phyloP scores from a whole-genome alignment of 169 alveolate genomes.

The Eimeria acervulina region DNA sequence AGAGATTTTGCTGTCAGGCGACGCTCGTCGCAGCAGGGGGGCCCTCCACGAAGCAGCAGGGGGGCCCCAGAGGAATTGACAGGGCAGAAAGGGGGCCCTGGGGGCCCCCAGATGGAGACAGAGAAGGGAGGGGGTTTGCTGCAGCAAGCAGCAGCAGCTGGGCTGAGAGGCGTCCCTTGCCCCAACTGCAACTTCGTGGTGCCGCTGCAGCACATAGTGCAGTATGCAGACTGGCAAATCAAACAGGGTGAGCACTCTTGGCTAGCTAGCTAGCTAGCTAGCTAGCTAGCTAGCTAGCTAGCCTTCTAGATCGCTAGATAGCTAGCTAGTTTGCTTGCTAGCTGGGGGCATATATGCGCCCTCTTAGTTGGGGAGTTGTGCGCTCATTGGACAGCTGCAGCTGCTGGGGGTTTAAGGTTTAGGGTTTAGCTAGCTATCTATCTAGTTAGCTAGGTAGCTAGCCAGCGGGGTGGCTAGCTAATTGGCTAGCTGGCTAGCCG shows the following conservation, averaged over 20 bases:
- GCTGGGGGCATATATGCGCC: neutral
- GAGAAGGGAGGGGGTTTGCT: neutral
- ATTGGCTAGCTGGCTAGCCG: too few relatives aligned
- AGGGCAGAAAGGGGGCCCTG: neutral
- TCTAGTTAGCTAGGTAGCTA: too few relatives aligned
- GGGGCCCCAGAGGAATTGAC: neutral
- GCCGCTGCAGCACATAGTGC: slow-evolving; percentile 16
- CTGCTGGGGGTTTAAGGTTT: too few relatives aligned
- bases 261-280: too few relatives aligned
- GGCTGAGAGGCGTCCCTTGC: slow-evolving; percentile 33
- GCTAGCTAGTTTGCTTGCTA: neutral
- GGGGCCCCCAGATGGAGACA: neutral
- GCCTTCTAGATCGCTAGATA: neutral
- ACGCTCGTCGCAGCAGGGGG: neutral
- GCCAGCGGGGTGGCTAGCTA: too few relatives aligned
- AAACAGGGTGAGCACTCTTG: neutral
- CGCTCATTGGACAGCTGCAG: neutral
- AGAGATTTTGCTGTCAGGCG: neutral
- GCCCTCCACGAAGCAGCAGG: neutral
- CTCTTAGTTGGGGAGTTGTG: neutral
- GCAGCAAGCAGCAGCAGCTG: slow-evolving; percentile 9
- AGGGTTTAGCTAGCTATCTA: too few relatives aligned
- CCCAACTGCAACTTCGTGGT: slow-evolving; percentile 29
- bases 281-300: too few relatives aligned
- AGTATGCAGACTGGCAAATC: slow-evolving; percentile 22